These are phyloP conservation scores for Pyrenochaeta sp. DNA, from an alignment of 2,329 filamentous ascomycete genomes.

Conservation along the genomic window DNA sequence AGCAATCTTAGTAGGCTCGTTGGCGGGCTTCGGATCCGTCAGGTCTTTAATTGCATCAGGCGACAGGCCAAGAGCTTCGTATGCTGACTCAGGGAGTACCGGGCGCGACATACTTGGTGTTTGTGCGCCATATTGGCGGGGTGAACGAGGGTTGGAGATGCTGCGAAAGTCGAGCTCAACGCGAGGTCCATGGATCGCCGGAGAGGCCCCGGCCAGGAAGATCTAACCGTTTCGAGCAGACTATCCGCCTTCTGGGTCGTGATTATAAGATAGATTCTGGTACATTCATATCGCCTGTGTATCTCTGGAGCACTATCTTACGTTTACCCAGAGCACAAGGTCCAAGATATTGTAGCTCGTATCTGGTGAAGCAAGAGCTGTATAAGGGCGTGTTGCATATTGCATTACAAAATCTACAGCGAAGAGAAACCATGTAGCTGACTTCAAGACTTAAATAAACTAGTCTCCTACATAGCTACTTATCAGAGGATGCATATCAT, in stretches of 20 bases:
- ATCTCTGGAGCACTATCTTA: neutral
- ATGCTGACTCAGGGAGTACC: constrained; percentile 48
- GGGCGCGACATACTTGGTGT: constrained; percentile 42
- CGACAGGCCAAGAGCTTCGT: constrained; percentile 44
- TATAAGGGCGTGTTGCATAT: neutral
- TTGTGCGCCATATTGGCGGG: constrained; percentile 36
- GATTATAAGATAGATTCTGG: too few relatives aligned
- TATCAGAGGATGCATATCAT: neutral
- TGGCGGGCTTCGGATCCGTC: constrained; percentile 41
- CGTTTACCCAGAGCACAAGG: neutral
- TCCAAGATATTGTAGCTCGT: neutral
- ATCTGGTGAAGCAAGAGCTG: neutral
- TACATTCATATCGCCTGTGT: neutral
- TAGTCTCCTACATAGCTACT: neutral
- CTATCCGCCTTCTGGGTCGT: neutral
- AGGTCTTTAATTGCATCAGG: constrained; percentile 40
- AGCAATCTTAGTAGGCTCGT: constrained; percentile 27
- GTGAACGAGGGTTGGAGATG: constrained; percentile 11
- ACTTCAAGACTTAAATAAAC: neutral
- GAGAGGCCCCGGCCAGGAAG: neutral
- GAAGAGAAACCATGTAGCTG: neutral
- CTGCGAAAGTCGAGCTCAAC: neutral
- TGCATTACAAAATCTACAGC: neutral
- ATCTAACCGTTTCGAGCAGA: constrained; percentile 1
- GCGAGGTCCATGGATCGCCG: neutral